phyloP scores from a whole-genome alignment of 192 early-diverging fungal genomes.

The Gaertneriomyces semiglobifer region DNA sequence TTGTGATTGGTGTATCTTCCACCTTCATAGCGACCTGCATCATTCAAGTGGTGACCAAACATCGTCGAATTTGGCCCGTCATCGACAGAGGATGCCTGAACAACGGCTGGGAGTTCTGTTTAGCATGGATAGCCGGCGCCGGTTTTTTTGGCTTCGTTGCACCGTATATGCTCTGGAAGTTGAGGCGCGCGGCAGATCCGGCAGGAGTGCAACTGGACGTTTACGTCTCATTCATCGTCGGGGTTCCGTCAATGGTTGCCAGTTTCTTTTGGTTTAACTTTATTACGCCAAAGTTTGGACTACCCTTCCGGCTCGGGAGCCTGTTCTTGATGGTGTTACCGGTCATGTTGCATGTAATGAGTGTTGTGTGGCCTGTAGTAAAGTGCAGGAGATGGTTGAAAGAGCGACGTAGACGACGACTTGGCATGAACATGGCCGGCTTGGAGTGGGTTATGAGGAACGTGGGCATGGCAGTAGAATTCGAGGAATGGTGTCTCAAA shows the following conservation, averaged over 20 bases:
- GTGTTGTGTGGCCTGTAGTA: not conserved
- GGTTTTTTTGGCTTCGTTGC: not conserved
- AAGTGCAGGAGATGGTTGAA: not conserved
- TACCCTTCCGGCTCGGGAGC: not conserved
- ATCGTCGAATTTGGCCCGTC: not conserved
- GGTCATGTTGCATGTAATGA: not conserved
- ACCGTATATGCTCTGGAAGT: not conserved
- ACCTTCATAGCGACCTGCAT: not conserved
- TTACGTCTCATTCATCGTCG: not conserved
- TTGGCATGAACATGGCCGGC: not conserved
- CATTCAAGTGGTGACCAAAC: not conserved
- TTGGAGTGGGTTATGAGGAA: too few relatives aligned
- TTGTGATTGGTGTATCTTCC: not conserved
- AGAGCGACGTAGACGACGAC: not conserved
- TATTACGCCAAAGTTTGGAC: not conserved
- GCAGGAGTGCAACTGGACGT: not conserved
- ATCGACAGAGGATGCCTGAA: not conserved
- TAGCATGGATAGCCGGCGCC: not conserved
- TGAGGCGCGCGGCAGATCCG: not conserved
- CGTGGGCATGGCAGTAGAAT: too few relatives aligned
- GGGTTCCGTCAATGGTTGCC: not conserved
- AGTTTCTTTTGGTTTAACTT: not conserved
- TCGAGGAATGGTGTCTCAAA: too few relatives aligned
- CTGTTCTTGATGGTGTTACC: not conserved
- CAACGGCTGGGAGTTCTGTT: not conserved